These are phyloP conservation scores for Auriculariales sp. DNA, from an alignment of 768 basidiomycete species.

Conservation along the genomic window DNA sequence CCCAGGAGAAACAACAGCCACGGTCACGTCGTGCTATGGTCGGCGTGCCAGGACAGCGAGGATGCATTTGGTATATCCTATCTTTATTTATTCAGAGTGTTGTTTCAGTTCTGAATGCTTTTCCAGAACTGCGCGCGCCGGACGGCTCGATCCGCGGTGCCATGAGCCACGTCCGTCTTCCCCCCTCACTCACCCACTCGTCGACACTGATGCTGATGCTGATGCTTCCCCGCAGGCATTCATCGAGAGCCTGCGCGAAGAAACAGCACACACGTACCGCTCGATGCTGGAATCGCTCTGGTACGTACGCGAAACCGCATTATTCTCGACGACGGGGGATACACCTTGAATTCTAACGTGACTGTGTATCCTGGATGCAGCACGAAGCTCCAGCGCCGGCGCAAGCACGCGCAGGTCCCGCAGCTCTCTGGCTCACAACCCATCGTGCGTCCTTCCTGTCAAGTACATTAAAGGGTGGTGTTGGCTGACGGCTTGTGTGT, in stretches of 20 bases:
- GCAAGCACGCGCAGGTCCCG: not conserved
- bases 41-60: conserved; percentile 3
- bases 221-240: conserved; percentile 1
- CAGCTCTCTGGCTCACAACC: not conserved
- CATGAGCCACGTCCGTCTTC: conserved; percentile 1
- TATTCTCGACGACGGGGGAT: not conserved
- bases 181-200: no score
- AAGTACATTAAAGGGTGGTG: no score
- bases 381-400: not conserved
- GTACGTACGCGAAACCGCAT: not conserved
- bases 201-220: not conserved
- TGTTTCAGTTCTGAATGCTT: not conserved
- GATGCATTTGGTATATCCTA: not conserved
- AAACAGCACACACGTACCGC: not conserved
- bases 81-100: not conserved
- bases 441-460: not conserved
- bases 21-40: conserved; percentile 5
- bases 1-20: conserved; percentile 1
- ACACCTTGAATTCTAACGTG: no score
- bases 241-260: not conserved
- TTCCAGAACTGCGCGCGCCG: not conserved
- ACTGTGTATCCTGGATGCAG: not conserved
- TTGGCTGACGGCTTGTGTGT: no score
- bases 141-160: conserved; percentile 2
- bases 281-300: not conserved